These are phyloP conservation scores for Talaromyces stipitatus DNA, from an alignment of 495 filamentous ascomycete species.

Conservation along the genomic window DNA sequence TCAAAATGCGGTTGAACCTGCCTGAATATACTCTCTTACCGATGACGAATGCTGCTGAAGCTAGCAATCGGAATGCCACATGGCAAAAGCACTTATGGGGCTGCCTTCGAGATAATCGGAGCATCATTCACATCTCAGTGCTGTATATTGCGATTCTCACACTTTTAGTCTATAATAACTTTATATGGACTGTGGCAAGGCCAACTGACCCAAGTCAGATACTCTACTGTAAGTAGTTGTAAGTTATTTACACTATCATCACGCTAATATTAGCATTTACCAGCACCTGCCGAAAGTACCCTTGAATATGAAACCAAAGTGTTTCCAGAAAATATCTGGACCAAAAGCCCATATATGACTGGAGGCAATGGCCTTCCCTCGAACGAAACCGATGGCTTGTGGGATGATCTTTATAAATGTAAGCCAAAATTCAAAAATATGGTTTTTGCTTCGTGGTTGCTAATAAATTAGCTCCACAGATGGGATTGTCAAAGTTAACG, in stretches of 20 bases:
- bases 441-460: background rate
- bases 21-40: background rate
- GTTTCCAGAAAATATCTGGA: background rate
- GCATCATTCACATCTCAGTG: background rate
- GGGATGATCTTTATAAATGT: conserved; percentile 12
- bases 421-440: background rate
- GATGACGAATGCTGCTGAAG: background rate
- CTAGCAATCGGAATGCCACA: background rate
- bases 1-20: background rate
- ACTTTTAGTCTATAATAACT: background rate
- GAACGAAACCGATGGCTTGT: conserved; percentile 6
- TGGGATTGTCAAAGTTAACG: conserved; percentile 11
- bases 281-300: conserved; percentile 2
- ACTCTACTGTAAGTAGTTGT: background rate
- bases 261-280: background rate
- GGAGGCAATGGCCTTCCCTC: conserved; percentile 8
- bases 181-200: background rate
- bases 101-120: background rate
- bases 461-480: background rate
- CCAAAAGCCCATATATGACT: conserved; percentile 3
- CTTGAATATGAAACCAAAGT: conserved; percentile 7
- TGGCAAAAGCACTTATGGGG: background rate
- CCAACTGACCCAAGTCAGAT: background rate
- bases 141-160: background rate
- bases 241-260: background rate